Conservation (phyloP, 1,284 basidiomycete genomes). For the Schizophyllum commune region DNA sequence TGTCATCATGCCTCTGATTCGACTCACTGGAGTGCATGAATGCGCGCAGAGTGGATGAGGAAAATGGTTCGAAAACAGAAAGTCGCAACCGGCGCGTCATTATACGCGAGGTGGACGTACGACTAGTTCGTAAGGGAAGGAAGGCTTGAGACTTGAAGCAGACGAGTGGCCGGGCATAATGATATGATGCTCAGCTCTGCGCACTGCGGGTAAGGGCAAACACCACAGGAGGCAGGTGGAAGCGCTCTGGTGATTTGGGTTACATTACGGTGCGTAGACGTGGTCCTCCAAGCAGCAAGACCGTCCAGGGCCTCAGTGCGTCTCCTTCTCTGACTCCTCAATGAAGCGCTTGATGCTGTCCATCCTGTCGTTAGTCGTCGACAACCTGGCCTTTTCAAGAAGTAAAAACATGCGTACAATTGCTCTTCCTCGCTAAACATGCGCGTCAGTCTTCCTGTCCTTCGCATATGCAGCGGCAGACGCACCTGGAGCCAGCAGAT, state of each 20-base stretch:
- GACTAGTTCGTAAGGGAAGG: not conserved
- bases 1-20: not conserved
- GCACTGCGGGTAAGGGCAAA: not conserved
- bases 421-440: conserved; percentile 54
- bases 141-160: not conserved
- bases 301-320: not conserved
- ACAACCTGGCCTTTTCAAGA: conserved; percentile 1
- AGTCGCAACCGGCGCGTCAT: not conserved
- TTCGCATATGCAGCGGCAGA: not conserved
- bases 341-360: conserved; percentile 71
- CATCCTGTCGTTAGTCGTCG: conserved; percentile 31
- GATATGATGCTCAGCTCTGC: too few species aligned
- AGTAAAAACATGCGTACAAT: conserved; percentile 38
- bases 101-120: not conserved
- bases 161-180: too few species aligned
- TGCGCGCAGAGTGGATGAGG: too few species aligned
- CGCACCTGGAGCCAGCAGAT: conserved; percentile 59
- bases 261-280: not conserved
- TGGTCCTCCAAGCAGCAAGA: not conserved
- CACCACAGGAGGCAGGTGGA: not conserved
- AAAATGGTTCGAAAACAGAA: too few species aligned
- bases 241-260: not conserved
- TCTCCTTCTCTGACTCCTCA: conserved; percentile 69
- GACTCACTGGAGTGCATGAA: too few species aligned
- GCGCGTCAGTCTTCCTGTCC: conserved; percentile 2